phyloP scores from a whole-genome alignment of 1,284 basidiomycete genomes.

The Schizophyllum amplum region DNA sequence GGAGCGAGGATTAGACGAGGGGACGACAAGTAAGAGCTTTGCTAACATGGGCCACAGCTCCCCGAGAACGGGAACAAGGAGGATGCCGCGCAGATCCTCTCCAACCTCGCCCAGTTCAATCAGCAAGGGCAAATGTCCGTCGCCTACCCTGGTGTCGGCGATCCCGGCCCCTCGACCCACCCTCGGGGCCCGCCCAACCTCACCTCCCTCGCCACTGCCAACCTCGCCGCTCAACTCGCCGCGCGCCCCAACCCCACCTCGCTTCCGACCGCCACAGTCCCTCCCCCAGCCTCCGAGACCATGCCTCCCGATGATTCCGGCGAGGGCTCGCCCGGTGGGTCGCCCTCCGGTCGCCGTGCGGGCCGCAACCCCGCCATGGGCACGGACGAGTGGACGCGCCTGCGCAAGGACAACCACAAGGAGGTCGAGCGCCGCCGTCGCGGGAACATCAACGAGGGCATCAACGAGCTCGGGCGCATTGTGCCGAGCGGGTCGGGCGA shows the following conservation, averaged over 20 bases:
- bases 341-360: constrained; percentile 27
- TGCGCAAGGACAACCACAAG: constrained; percentile 91
- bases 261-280: constrained; percentile 22
- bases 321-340: constrained; percentile 14
- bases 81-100: constrained; percentile 58
- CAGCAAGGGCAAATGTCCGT: constrained; percentile 12
- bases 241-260: neutral
- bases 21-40: too few species aligned
- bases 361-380: constrained; percentile 52
- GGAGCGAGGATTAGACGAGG: neutral
- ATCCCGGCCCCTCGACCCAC: constrained; percentile 68
- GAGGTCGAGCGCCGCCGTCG: constrained; percentile 92
- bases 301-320: constrained; percentile 16
- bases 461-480: constrained; percentile 85
- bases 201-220: constrained; percentile 43
- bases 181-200: constrained; percentile 62
- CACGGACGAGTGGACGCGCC: constrained; percentile 73
- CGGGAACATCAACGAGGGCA: constrained; percentile 93
- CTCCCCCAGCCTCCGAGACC: constrained; percentile 26
- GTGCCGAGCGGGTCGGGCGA: constrained; percentile 84
- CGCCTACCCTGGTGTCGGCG: constrained; percentile 34
- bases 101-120: constrained; percentile 42
- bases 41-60: constrained; percentile 19
- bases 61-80: constrained; percentile 43
- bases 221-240: constrained; percentile 24